Conservation (phyloP, 352 stramenopile genomes). For the Globisporangium nunn region DNA sequence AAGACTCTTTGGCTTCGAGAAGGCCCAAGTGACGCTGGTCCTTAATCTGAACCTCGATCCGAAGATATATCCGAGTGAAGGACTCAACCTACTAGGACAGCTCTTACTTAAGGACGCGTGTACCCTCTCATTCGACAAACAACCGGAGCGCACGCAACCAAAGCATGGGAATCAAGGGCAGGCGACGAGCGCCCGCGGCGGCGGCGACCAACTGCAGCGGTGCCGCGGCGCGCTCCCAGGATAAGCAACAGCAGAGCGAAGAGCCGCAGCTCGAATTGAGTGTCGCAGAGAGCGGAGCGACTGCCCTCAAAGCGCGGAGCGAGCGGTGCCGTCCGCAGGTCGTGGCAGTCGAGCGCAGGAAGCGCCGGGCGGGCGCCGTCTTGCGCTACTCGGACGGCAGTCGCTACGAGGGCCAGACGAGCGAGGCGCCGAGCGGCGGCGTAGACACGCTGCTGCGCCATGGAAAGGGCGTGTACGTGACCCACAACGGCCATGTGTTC, state of each 20-base stretch:
- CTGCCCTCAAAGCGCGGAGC: constrained; percentile 11
- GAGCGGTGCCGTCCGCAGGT: constrained; percentile 17
- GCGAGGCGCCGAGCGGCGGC: background rate
- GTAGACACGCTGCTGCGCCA: constrained; percentile 37
- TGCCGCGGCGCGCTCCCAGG: background rate
- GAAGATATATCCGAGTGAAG: too few relatives aligned
- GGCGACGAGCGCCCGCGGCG: constrained; percentile 24
- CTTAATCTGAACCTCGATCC: too few relatives aligned
- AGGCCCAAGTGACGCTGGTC: too few relatives aligned
- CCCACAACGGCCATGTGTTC: constrained; percentile 56
- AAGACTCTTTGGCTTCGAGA: too few relatives aligned
- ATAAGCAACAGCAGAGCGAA: constrained; percentile 18
- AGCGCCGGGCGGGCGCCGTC: constrained; percentile 26
- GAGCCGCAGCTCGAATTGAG: background rate
- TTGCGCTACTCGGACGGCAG: constrained; percentile 60
- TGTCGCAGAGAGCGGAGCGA: background rate
- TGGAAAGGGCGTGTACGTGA: constrained; percentile 49
- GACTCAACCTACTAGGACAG: background rate
- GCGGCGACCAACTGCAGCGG: constrained; percentile 16
- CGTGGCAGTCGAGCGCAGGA: constrained; percentile 43
- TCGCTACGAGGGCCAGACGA: constrained; percentile 48
- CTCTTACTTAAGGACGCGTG: background rate
- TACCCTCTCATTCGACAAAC: too few relatives aligned
- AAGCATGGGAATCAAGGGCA: constrained; percentile 62
- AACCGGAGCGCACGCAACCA: too few relatives aligned